A percentile compares a stretch with the other conserved stretches of the same genome.
Conservation (phyloP, 2,329 filamentous ascomycete species). For the Fusarium verticillioides region DNA sequence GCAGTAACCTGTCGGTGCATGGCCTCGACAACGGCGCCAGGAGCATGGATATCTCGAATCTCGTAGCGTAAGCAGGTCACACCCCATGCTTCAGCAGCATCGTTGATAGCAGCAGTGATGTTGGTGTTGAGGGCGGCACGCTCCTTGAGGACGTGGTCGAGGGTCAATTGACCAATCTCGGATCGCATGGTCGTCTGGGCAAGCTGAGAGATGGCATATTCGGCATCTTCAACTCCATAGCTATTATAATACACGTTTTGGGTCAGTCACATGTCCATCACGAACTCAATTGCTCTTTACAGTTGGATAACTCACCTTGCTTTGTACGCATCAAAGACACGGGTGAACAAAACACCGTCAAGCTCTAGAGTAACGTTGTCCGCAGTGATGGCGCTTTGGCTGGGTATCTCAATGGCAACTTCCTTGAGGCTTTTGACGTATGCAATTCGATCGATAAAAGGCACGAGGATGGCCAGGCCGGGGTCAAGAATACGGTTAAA, state of each 20-base stretch:
- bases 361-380: conserved; percentile 98
- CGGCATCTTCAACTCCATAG: conserved; percentile 97
- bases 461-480: conserved; percentile 87
- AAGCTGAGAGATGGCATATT: conserved; percentile 97
- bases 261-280: conserved; percentile 10
- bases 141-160: conserved; percentile 98
- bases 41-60: conserved; percentile 97
- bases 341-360: conserved; percentile 93
- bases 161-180: conserved; percentile 94
- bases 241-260: conserved; percentile 57
- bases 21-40: conserved; percentile 90
- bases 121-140: conserved; percentile 95
- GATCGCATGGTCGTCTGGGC: conserved; percentile 99
- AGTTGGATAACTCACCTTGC: conserved; percentile 73
- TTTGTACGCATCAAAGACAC: conserved; percentile 98
- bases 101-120: conserved; percentile 99
- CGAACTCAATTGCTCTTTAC: neutral
- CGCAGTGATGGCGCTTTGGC: conserved; percentile 96
- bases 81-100: conserved; percentile 96
- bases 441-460: conserved; percentile 93
- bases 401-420: conserved; percentile 94
- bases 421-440: conserved; percentile 99
- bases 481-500: conserved; percentile 94
- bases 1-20: conserved; percentile 99
- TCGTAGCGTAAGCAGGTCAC: conserved; percentile 97